Evolutionary conservation across 1,284 basidiomycete species (phyloP), one percentile per base, ranked within the genome.

Genomic region (Microbotryum violaceum): DNA sequence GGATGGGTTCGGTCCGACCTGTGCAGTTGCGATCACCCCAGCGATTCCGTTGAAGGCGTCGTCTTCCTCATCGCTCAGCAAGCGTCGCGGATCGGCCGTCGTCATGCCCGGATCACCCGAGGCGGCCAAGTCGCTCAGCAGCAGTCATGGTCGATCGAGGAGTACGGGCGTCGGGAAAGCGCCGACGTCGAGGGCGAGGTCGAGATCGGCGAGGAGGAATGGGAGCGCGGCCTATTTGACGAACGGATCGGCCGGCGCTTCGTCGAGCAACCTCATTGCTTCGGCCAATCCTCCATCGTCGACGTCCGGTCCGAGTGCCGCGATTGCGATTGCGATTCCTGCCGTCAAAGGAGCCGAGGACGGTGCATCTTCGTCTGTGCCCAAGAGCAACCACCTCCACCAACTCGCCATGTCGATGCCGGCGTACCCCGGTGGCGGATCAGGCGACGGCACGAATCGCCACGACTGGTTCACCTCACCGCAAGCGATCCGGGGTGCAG

Each of bases 81-180:
- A 42, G 37, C 37, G 37, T 12, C 37, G 37, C 12, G 37, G 37
- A 42, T 42, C 37, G 37, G 37, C 14, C 16, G 37, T 42, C 16
- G 37, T 42, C 37, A 42, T 42, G 37, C 37, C 37, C 16, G 37
- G 37, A 42, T 42, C 37, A 16, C 37, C 37, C 37, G 37, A 42
- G 37, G 37, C 16, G 16, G 37, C 14, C 37, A 42, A 42, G 16
- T 42, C 37, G 3, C 12, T 42, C 37, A 42, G 37, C 16, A 42
- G 37, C 37, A 42, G 16, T 16, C 37, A 42, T 25, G 51, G 56
- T 31, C 23, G 56, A 20, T 60, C 59, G 21, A 46, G 60, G 18
- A 53, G 54, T 21, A 49, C 29, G 8, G 60, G 46, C 3, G 64
- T 64, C 14, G 67, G 67, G 45, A 68, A 66, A 20, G 62, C 67